Evolutionary conservation across 2,329 filamentous ascomycete genomes (phyloP), one percentile per base, ranked within the genome.

Genomic region (Phaeosphaeriaceae sp.): DNA sequence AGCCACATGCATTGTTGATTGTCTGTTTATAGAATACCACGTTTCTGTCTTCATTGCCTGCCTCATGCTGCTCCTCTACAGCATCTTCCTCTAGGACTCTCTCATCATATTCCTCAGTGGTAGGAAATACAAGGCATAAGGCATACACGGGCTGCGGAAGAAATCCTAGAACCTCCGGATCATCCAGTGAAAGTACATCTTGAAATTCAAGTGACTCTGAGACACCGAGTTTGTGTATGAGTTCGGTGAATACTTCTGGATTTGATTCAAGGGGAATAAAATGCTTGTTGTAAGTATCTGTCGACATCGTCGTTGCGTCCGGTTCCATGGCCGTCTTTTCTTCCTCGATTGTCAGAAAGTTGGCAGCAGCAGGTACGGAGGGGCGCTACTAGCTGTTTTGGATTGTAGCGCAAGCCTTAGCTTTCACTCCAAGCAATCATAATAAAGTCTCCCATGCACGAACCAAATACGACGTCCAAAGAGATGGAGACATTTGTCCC

Each of bases 1-100:
- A 77, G 0, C 93, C 93, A 72, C 93, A 97, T 0, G 93, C 91
- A 71, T 97, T 96, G 52, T 89, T 84, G 64, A 97, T 97, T 0
- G 92, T 97, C 77, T 97, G 93, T 62, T 85, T 89, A 80, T 91
- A 97, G 90, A 91, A 97, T 4, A 95, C 68, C 0, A 96, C 88
- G 1, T 87, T 86, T 65, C 95, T n/a, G n/a, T n/a, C 89, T 1
- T 81, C 74, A 1, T 26, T 11, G 16, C 26, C 15, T 32, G 21
- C 16, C 15, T n/a, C 16, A 7, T 11, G 8, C 17, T 16, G n/a
- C n/a, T 18, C 18, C 12, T 13, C 23, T 76, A 57, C 20, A 78
- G 75, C 9, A 72, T 96, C 92, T 77, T 96, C 91, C 15, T 81
- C 63, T 76, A 93, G 89, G 13, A 82, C 78, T 43, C 86, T 83